Percentiles rank a stretch among this genome's conserved stretches.
Evolutionary conservation across 2,329 filamentous ascomycete species (phyloP).

Genomic region (Albophoma yamanashiensis): DNA sequence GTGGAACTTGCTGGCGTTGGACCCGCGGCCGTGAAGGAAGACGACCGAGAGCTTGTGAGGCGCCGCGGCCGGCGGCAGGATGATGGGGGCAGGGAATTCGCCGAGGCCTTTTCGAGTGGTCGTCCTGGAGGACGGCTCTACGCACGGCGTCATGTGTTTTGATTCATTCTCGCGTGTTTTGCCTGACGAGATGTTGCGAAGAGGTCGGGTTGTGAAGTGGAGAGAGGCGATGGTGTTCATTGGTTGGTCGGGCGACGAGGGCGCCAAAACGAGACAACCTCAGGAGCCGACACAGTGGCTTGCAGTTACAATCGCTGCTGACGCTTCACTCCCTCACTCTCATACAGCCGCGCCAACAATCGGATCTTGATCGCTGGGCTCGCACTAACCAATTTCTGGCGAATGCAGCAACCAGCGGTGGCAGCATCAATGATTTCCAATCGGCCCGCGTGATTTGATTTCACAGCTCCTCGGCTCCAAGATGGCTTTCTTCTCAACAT

Average conservation of each 20-base stretch:
- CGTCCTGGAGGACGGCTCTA: background rate
- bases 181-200: background rate
- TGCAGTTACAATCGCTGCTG: background rate
- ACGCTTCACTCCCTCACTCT: background rate
- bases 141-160: background rate
- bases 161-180: background rate
- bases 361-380: background rate
- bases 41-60: constrained; percentile 34
- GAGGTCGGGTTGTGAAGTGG: background rate
- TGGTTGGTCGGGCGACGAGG: background rate
- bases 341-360: background rate
- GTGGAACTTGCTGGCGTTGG: constrained; percentile 27
- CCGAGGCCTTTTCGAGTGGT: constrained; percentile 5
- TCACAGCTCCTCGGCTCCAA: background rate
- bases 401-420: background rate
- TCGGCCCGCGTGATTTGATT: background rate
- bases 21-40: constrained; percentile 39
- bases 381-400: background rate
- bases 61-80: constrained; percentile 10
- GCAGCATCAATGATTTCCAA: background rate
- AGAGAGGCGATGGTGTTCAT: background rate
- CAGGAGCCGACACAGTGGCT: background rate
- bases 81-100: constrained; percentile 11
- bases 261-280: background rate
- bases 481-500: constrained; percentile 1